Percentiles rank a stretch among this genome's conserved stretches.
phyloP scores from a whole-genome alignment of 208 protist genomes.

The Balamuthia mandrillaris region DNA sequence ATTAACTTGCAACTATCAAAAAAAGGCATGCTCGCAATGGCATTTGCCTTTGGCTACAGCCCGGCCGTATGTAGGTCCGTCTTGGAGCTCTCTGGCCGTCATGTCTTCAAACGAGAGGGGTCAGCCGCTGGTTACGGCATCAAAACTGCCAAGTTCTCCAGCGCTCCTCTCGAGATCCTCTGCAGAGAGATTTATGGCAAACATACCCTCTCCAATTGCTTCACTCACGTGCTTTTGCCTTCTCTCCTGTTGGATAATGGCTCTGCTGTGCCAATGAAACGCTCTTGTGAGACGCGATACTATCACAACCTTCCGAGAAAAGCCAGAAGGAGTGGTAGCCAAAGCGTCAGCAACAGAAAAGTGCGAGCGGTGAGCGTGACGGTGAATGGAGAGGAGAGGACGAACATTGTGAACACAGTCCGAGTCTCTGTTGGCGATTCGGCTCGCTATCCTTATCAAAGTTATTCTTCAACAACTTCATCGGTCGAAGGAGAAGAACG shows the following conservation, averaged over 20 bases:
- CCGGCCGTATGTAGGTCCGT: background rate
- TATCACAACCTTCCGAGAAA: constrained; percentile 38
- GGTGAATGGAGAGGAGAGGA: too few relatives aligned
- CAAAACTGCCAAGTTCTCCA: background rate
- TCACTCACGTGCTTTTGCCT: constrained; percentile 14
- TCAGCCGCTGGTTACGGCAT: background rate
- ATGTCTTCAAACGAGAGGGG: background rate
- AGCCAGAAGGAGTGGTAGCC: too few relatives aligned
- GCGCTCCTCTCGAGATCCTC: background rate
- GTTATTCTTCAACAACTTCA: too few relatives aligned
- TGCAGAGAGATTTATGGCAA: background rate
- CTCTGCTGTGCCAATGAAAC: background rate
- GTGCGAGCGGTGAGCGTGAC: too few relatives aligned
- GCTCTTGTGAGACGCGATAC: constrained; percentile 36
- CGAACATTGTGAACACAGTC: too few relatives aligned
- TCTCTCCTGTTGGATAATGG: constrained; percentile 38
- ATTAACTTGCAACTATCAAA: too few relatives aligned
- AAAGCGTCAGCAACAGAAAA: too few relatives aligned
- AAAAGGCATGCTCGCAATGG: constrained; percentile 35
- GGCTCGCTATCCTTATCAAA: too few relatives aligned
- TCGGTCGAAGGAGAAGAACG: too few relatives aligned
- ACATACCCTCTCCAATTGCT: background rate
- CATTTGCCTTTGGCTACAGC: constrained; percentile 16
- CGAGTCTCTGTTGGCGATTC: too few relatives aligned
- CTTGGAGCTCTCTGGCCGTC: background rate